Evolutionary conservation across 2,329 filamentous ascomycete species (phyloP), one percentile per base, ranked within the genome.

Genomic region (Passalora sequoiae): DNA sequence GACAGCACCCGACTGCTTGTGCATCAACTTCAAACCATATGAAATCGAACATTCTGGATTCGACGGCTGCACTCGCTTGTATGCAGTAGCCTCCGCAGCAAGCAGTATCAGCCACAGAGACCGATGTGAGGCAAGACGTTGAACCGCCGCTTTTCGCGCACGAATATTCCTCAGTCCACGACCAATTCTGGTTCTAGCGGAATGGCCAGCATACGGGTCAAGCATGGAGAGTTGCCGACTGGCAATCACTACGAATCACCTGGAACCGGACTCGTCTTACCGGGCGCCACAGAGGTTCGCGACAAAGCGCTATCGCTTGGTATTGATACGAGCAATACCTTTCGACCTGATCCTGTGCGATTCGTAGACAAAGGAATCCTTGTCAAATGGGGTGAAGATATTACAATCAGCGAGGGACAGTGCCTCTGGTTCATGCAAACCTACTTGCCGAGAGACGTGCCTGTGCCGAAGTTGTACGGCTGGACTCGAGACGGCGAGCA

Each of bases 371-470:
- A 25, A 1, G 20, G 19, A 2, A 15, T 43, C 6, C 21, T 43
- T 16, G 31, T 43, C 25, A 43, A 43, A 37, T 43, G 40, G 40
- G 40, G 40, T 21, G 13, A 19, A 9, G 29, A 29, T 24, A 15
- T 43, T 7, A 24, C 28, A 3, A 43, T 43, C 21, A 24, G 31
- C 1, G 40, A 43, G 29, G 40, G 40, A 9, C 40, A 43, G 33
- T 37, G 30, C 9, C 8, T 43, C 6, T 36, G 31, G 2, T 37
- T 43, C 24, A 32, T 43, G 12, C 4, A 13, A 7, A 20, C 9
- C 4, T 15, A 43, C 7, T 21, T 43, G 3, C 9, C 6, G 13
- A 3, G 16, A 4, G 12, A 10, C 2, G 32, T 43, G 7, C 40
- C 40, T 12, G 32, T 43, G 4, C 40, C 40, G 4, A 17, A 29